Evolutionary conservation across 495 filamentous ascomycete species (phyloP).

Genomic region (Ramalina intermedia): DNA sequence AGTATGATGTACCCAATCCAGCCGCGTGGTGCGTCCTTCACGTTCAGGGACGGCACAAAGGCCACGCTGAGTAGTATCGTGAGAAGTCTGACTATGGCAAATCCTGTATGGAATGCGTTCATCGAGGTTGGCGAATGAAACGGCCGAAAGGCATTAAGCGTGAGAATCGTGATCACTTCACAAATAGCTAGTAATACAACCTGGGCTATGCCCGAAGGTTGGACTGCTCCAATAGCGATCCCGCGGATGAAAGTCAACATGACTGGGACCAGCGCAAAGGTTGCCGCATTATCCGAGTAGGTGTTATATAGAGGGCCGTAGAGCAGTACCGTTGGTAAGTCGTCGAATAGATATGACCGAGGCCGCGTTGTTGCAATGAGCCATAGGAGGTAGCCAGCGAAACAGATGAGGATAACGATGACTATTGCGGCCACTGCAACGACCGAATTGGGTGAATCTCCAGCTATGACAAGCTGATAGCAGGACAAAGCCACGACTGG

Average conservation of each 20-base stretch:
- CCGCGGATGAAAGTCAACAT: conserved; percentile 73
- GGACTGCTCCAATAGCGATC: conserved; percentile 79
- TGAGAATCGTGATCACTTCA: conserved; percentile 81
- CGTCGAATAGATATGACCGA: conserved; percentile 76
- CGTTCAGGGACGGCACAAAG: conserved; percentile 69
- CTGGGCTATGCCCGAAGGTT: conserved; percentile 85
- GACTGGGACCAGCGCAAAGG: conserved; percentile 76
- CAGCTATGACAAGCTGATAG: conserved; percentile 77
- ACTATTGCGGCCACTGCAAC: conserved; percentile 61
- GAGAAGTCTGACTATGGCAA: conserved; percentile 61
- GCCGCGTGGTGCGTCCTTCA: conserved; percentile 62
- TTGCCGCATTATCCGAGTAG: conserved; percentile 74
- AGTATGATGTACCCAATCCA: conserved; percentile 95
- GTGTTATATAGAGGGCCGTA: conserved; percentile 98
- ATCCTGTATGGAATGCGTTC: conserved; percentile 86
- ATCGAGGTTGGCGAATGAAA: conserved; percentile 90
- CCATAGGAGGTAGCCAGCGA: conserved; percentile 64
- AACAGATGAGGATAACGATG: conserved; percentile 53
- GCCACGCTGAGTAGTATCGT: conserved; percentile 72
- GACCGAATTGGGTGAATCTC: conserved; percentile 47
- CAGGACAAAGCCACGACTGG: conserved; percentile 75
- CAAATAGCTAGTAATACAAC: conserved; percentile 83
- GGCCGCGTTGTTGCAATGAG: conserved; percentile 70
- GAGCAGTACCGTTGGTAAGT: conserved; percentile 72
- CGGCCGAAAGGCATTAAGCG: conserved; percentile 76